Conservation (phyloP, 1,284 basidiomycete genomes). For the Fistulina hepatica region DNA sequence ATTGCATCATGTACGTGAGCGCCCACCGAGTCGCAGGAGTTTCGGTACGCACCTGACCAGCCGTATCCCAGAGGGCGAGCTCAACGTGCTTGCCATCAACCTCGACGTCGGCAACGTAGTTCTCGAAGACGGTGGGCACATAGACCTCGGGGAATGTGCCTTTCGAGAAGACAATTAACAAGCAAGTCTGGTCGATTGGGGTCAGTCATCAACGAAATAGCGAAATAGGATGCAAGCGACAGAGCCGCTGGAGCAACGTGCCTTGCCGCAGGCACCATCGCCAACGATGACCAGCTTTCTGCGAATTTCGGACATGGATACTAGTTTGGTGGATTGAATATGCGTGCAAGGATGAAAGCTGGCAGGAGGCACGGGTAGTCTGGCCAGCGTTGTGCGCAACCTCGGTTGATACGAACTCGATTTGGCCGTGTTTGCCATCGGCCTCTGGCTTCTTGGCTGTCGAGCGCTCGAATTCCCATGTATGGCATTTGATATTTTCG, state of each 20-base stretch:
- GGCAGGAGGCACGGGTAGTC: no score
- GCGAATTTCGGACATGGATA: constrained; percentile 59
- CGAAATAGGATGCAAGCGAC: background rate
- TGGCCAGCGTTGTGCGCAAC: no score
- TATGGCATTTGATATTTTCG: no score
- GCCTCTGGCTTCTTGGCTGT: no score
- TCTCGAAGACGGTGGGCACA: constrained; percentile 89
- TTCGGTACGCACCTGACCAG: no score
- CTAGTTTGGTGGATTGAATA: no score
- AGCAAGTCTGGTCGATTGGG: constrained; percentile 47
- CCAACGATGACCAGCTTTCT: constrained; percentile 75
- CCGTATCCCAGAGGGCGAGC: constrained; percentile 92
- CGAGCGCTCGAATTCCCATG: no score
- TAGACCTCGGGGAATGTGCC: constrained; percentile 94
- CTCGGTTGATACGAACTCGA: no score
- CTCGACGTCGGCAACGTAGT: constrained; percentile 84
- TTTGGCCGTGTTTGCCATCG: no score
- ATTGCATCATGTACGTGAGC: no score
- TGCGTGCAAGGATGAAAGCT: no score
- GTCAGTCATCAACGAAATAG: background rate
- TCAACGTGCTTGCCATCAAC: constrained; percentile 89
- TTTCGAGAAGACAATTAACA: constrained; percentile 82
- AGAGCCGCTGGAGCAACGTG: constrained; percentile 16
- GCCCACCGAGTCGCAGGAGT: no score
- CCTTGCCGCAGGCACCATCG: constrained; percentile 80